These are phyloP conservation scores for Nannizziopsis arthrosporioides DNA, from an alignment of 2,329 filamentous ascomycete genomes.

Conservation along the genomic window DNA sequence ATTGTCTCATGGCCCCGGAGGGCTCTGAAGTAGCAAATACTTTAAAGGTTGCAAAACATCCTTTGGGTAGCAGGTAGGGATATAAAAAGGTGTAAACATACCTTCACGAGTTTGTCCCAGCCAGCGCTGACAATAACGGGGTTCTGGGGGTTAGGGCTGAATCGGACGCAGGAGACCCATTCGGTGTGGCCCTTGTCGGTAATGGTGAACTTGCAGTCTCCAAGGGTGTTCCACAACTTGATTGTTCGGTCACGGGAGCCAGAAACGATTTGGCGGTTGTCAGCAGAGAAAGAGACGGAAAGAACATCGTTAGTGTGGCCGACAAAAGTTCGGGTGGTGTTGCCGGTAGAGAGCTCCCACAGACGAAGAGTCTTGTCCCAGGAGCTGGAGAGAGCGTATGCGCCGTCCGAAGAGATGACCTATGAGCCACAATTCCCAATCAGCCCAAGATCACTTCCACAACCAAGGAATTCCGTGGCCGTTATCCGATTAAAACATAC, in stretches of 20 bases:
- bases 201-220: constrained; percentile 99
- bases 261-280: constrained; percentile 99
- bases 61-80: constrained; percentile 43
- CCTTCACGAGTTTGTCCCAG: constrained; percentile 99
- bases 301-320: constrained; percentile 99
- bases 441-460: constrained; percentile 16
- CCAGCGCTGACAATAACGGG: constrained; percentile 96
- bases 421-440: constrained; percentile 32
- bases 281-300: constrained; percentile 99
- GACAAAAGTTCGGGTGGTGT: constrained; percentile 95
- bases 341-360: constrained; percentile 96
- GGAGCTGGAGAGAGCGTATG: constrained; percentile 95
- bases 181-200: constrained; percentile 99
- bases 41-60: constrained; percentile 79
- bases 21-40: constrained; percentile 99
- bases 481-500: constrained; percentile 49
- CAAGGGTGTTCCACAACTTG: constrained; percentile 99
- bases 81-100: constrained; percentile 40
- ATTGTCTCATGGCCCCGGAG: constrained; percentile 88
- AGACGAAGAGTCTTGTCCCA: constrained; percentile 99
- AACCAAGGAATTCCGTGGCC: neutral
- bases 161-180: constrained; percentile 98
- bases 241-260: constrained; percentile 96
- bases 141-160: constrained; percentile 99
- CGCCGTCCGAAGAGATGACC: constrained; percentile 99